Base-by-base conservation (phyloP, 228 moss, liverwort and hornwort species). In the Sphagnum fallax region DNA sequence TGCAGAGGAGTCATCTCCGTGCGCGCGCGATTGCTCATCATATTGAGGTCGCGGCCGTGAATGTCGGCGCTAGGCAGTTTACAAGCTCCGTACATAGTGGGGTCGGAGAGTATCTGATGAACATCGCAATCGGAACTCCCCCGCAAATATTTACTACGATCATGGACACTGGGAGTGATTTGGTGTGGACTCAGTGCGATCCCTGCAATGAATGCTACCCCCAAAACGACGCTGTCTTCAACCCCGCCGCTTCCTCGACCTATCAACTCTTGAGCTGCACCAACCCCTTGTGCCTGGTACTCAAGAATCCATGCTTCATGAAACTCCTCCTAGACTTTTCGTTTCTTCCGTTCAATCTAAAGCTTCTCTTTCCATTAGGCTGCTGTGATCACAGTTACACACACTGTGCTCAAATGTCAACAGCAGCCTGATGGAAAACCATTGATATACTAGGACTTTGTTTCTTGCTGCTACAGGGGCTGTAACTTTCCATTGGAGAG, bases 121-220 rank as follows among this genome's bases (percentile, higher is more conserved):
- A 86, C 47, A 62, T 91, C 12, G 69, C 77, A 16, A 50, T 89
- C 7, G 87, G 84, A 47, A 89, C 78, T 51, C 91, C 87, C 5
- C 70, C 82, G 7, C 86, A 89, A 67, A 77, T 65, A 62, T 70
- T 74, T 70, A 52, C 80, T 16, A 73, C 84, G 64, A 76, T 88
- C 14, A 75, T 86, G 8, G 91, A 91, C 72, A 88, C 89, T 11
- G 88, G 89, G 48, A 84, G 84, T 67, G 87, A 87, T 68, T 63
- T 87, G 58, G 75, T 79, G 8, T 91, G 89, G 91, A 68, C 87
- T 2, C 89, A 91, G 52, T 87, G 86, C 75, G 52, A 66, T 76
- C 79, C 80, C 0, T 89, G 87, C 77, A 52, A 65, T 4, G 61
- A 47, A 1, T 91, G 91, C 72, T 76, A 78, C 57, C 4, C 52